Percentiles rank a stretch among this genome's conserved stretches.
Conservation (phyloP, 1,139 yeast species). For the Taphrina deformans region DNA sequence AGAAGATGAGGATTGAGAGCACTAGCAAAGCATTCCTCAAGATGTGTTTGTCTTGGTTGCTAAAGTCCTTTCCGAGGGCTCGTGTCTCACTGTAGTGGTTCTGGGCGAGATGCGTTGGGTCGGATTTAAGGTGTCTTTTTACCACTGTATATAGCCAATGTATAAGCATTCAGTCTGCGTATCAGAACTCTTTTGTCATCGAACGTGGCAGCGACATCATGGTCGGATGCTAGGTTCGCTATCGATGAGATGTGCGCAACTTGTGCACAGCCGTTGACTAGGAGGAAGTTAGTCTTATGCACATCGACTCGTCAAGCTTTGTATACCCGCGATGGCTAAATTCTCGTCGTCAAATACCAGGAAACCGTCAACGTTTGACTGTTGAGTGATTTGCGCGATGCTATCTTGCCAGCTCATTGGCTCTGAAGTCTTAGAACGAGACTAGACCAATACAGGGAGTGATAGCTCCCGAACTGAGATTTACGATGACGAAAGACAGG, state of each 20-base stretch:
- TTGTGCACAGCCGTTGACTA: slow-evolving; percentile 1
- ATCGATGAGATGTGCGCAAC: background rate
- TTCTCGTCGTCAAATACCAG: slow-evolving; percentile 1
- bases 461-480: too few species aligned
- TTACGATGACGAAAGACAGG: too few species aligned
- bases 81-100: background rate
- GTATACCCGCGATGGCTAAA: slow-evolving; percentile 1
- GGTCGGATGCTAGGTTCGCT: background rate
- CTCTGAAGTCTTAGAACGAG: too few species aligned
- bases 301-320: background rate
- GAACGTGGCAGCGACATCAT: slow-evolving; percentile 5
- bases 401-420: background rate
- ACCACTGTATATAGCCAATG: slow-evolving; percentile 3
- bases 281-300: background rate
- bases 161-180: background rate
- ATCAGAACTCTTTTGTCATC: slow-evolving; percentile 9
- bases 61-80: background rate
- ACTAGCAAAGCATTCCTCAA: background rate
- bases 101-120: background rate
- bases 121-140: background rate
- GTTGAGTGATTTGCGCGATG: background rate
- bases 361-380: background rate
- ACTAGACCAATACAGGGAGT: too few species aligned
- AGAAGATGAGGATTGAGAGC: slow-evolving; percentile 13
- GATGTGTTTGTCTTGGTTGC: background rate